Evolutionary conservation across 164 flowering plant species (phyloP).

Genomic region (Magnolia sinica): DNA sequence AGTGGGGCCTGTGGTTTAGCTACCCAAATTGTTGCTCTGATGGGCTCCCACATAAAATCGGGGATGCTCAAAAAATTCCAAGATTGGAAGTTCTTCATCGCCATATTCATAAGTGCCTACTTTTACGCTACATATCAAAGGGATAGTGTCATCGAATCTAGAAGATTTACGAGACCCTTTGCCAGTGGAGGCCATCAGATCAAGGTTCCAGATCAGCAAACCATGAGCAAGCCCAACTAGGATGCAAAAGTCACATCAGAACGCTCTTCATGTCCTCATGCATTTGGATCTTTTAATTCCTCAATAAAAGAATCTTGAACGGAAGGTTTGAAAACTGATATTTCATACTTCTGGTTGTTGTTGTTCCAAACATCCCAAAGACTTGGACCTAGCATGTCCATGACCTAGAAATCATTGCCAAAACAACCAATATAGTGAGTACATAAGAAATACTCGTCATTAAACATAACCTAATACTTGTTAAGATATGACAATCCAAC

Average conservation of each 20-base stretch:
- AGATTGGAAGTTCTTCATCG: not conserved
- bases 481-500: conserved; percentile 12
- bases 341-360: conserved; percentile 68
- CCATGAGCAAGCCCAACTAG: not conserved
- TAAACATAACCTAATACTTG: conserved; percentile 1
- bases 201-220: not conserved
- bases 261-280: no score
- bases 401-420: conserved; percentile 48
- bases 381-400: conserved; percentile 96
- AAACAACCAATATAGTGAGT: not conserved
- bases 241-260: not conserved
- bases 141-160: not conserved
- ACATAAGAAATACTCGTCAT: not conserved
- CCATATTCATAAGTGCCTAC: not conserved
- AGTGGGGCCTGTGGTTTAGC: not conserved
- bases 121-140: not conserved
- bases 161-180: not conserved
- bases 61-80: not conserved
- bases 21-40: not conserved
- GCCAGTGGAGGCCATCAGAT: not conserved
- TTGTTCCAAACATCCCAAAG: conserved; percentile 95
- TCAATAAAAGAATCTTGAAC: not conserved
- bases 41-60: not conserved
- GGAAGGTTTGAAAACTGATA: not conserved
- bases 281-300: no score